phyloP scores from a whole-genome alignment of 2,329 filamentous ascomycete genomes.

The Colletotrichum lini region DNA sequence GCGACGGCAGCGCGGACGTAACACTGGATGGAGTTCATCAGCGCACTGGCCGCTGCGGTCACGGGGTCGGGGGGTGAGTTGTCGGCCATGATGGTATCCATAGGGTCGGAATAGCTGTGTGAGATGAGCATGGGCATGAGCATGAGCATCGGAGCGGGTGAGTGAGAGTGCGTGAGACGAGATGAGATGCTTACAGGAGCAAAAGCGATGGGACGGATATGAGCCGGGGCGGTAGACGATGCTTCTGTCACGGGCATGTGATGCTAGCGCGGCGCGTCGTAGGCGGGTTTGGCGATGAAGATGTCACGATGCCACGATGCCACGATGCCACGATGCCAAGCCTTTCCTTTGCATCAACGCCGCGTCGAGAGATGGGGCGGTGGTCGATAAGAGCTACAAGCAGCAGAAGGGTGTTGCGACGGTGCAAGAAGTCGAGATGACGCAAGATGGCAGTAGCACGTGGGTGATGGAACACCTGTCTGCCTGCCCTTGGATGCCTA shows the following conservation, averaged over 20 bases:
- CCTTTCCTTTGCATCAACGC: background rate
- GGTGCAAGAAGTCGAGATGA: background rate
- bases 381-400: background rate
- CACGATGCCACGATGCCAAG: background rate
- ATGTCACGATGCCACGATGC: background rate
- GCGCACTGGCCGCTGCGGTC: constrained; percentile 22
- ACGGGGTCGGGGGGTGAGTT: constrained; percentile 24
- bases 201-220: background rate
- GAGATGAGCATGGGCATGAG: constrained; percentile 16
- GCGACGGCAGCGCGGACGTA: constrained; percentile 34
- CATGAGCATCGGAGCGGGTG: background rate
- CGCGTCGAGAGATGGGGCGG: background rate
- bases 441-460: background rate
- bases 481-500: background rate
- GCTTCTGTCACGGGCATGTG: constrained; percentile 9
- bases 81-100: constrained; percentile 30
- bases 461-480: background rate
- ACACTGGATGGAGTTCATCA: constrained; percentile 29
- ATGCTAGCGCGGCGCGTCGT: background rate
- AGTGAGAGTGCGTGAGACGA: background rate
- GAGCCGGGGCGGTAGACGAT: background rate
- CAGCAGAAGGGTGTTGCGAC: background rate
- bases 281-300: background rate
- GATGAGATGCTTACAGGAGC: constrained; percentile 2
- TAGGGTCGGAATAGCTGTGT: background rate